Percentiles rank a stretch among this genome's conserved stretches.
phyloP scores from a whole-genome alignment of 306 rosid genomes.

The Biancaea sappan region DNA sequence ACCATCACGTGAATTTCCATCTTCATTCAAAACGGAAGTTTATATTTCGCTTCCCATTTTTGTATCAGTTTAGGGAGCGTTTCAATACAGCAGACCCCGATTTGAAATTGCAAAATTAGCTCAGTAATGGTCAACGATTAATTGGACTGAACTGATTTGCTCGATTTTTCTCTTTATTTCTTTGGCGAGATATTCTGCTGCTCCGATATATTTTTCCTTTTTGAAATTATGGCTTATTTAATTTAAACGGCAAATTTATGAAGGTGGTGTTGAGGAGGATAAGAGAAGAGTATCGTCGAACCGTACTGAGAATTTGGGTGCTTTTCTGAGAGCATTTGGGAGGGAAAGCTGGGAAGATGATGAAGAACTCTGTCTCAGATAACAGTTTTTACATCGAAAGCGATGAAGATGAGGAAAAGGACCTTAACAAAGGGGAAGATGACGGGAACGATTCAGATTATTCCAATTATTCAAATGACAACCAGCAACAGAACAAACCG shows the following conservation, averaged over 20 bases:
- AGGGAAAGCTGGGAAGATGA: constrained; percentile 38
- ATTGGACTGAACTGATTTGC: not conserved
- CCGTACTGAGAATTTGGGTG: not conserved
- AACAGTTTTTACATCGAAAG: constrained; percentile 78
- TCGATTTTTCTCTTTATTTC: not conserved
- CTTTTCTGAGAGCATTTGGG: constrained; percentile 20
- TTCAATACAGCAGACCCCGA: not conserved
- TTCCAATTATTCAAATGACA: constrained; percentile 61
- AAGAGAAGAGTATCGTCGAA: not conserved
- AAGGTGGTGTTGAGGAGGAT: constrained; percentile 29
- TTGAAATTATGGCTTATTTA: not conserved
- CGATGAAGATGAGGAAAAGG: constrained; percentile 74
- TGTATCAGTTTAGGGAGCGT: not conserved
- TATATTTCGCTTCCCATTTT: not conserved
- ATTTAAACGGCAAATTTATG: constrained; percentile 11
- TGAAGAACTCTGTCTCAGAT: constrained; percentile 80
- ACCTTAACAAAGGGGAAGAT: constrained; percentile 51
- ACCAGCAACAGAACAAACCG: constrained; percentile 58
- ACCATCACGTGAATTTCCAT: constrained; percentile 9
- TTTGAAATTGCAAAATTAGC: constrained; percentile 10
- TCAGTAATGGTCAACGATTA: not conserved
- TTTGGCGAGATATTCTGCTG: not conserved
- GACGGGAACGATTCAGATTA: constrained; percentile 82
- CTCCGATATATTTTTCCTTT: not conserved
- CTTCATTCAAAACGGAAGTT: not conserved